phyloP scores from a whole-genome alignment of 805 yeast species.

The Candida verbasci region DNA sequence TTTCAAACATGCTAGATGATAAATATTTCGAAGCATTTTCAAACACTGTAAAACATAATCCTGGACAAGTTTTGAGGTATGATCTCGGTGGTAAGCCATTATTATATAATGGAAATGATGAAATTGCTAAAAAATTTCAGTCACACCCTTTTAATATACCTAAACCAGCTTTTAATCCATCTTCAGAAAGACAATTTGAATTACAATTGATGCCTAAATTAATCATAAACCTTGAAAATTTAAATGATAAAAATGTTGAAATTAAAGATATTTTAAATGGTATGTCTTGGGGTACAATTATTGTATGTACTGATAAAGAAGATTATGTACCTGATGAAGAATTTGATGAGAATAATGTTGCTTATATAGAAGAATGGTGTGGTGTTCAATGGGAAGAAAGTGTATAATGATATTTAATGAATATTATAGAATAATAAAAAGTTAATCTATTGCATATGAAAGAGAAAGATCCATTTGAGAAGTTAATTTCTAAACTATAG shows the following conservation, averaged over 20 bases:
- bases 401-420: too few species aligned
- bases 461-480: background rate
- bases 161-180: conserved; percentile 55
- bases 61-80: conserved; percentile 82
- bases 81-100: conserved; percentile 77
- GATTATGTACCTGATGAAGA: conserved; percentile 50
- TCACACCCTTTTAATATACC: conserved; percentile 40
- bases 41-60: conserved; percentile 71
- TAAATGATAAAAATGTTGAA: conserved; percentile 17
- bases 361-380: conserved; percentile 73
- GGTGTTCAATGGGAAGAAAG: conserved; percentile 82
- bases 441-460: background rate
- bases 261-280: conserved; percentile 54
- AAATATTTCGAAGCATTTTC: conserved; percentile 76
- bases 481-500: too few species aligned
- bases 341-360: conserved; percentile 64
- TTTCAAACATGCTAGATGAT: conserved; percentile 54
- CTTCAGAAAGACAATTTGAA: conserved; percentile 65
- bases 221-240: conserved; percentile 72
- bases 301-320: conserved; percentile 71
- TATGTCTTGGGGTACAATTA: conserved; percentile 97
- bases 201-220: conserved; percentile 93
- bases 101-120: conserved; percentile 62
- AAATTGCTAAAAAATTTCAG: conserved; percentile 37
- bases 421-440: conserved; percentile 5